Evolutionary conservation across 148 eudicot genomes (phyloP).

Genomic region (Heliosperma pusillum): DNA sequence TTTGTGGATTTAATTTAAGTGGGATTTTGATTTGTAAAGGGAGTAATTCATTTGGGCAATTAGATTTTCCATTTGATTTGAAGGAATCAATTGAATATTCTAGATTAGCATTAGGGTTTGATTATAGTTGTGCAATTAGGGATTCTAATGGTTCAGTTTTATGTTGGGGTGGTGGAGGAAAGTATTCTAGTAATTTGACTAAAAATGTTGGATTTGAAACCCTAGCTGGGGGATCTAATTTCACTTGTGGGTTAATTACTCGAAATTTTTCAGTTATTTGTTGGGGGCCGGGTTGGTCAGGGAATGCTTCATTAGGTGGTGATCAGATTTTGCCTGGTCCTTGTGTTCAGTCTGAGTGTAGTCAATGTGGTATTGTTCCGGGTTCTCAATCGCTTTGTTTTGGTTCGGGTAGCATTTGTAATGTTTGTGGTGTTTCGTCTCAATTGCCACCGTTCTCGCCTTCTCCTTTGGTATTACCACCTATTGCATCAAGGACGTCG

Average conservation of each 20-base stretch:
- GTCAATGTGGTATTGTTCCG: constrained; percentile 61
- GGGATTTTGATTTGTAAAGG: constrained; percentile 62
- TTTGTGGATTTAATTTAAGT: constrained; percentile 60
- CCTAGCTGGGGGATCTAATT: constrained; percentile 55
- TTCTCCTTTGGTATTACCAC: constrained; percentile 17
- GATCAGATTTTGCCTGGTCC: constrained; percentile 57
- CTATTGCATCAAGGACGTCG: constrained; percentile 31
- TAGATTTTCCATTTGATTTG: constrained; percentile 31
- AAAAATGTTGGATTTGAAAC: constrained; percentile 49
- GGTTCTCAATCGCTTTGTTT: constrained; percentile 60
- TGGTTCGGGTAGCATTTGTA: constrained; percentile 60
- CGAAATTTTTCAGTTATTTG: constrained; percentile 57
- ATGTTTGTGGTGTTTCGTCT: constrained; percentile 29
- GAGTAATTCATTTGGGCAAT: constrained; percentile 33
- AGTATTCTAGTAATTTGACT: constrained; percentile 35
- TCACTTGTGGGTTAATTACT: constrained; percentile 59
- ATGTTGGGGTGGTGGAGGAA: constrained; percentile 74
- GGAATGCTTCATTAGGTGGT: constrained; percentile 15
- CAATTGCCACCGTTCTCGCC: constrained; percentile 25
- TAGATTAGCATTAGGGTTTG: constrained; percentile 48
- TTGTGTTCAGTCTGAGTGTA: constrained; percentile 53
- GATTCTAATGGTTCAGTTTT: constrained; percentile 42
- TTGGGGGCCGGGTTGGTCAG: constrained; percentile 84
- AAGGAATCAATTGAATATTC: constrained; percentile 32
- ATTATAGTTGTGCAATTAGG: constrained; percentile 62